Evolutionary conservation across 768 basidiomycete species (phyloP).

Genomic region (Cystofilobasidium capitatum): DNA sequence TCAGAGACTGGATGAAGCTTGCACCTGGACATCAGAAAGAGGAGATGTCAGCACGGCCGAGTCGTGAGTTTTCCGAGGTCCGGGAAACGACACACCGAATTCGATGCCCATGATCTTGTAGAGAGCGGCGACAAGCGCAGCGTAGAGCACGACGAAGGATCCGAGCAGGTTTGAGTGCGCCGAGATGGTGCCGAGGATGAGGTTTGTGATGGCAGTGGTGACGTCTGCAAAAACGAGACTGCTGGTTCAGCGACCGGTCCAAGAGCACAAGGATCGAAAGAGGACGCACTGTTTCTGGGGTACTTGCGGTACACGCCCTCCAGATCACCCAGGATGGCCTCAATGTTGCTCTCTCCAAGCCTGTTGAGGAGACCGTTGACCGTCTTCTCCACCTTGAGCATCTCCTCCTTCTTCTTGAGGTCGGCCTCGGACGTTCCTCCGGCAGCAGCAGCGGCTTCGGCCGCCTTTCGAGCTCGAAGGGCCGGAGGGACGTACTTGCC

Average conservation of each 20-base stretch:
- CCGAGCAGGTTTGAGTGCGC: constrained; percentile 72
- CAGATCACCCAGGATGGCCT: constrained; percentile 58
- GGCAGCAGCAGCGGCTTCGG: constrained; percentile 10
- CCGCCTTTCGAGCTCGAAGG: constrained; percentile 13
- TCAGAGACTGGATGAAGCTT: constrained; percentile 62
- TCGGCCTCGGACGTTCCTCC: constrained; percentile 41
- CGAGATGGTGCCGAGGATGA: constrained; percentile 70
- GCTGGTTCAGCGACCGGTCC: background rate
- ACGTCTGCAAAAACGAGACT: constrained; percentile 50
- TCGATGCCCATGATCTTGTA: constrained; percentile 75
- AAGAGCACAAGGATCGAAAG: background rate
- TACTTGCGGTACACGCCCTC: constrained; percentile 69
- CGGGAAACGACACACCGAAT: constrained; percentile 72
- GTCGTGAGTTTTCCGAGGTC: too few species aligned
- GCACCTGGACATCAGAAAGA: constrained; percentile 49
- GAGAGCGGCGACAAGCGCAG: constrained; percentile 69
- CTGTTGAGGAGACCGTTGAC: constrained; percentile 81
- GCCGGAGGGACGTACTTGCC: constrained; percentile 26
- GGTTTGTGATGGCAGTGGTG: constrained; percentile 61
- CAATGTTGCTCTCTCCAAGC: constrained; percentile 89
- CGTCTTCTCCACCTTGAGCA: constrained; percentile 57
- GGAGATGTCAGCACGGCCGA: background rate
- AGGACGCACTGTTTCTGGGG: constrained; percentile 61
- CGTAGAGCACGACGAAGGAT: constrained; percentile 79
- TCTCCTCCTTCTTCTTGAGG: constrained; percentile 40